Conservation (phyloP, 2,329 filamentous ascomycete species). For the Magnaporthiopsis incrustans region DNA sequence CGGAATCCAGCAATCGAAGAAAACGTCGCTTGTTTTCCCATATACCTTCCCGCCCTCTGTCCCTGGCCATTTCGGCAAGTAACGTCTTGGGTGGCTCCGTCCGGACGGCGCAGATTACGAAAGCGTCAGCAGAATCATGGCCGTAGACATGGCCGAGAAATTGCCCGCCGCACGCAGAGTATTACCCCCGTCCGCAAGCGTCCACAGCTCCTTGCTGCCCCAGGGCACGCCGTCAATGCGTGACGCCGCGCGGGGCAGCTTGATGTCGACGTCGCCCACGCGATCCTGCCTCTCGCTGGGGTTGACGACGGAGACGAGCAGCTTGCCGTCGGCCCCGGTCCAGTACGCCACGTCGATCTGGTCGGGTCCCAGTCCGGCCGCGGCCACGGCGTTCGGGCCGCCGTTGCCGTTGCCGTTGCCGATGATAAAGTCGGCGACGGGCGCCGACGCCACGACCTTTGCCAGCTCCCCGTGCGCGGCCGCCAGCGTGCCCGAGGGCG, state of each 20-base stretch:
- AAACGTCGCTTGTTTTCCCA: too few species aligned
- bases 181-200: constrained; percentile 14
- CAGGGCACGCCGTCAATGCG: constrained; percentile 16
- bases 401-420: constrained; percentile 16
- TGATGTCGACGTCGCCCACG: constrained; percentile 16
- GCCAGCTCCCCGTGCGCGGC: constrained; percentile 31
- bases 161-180: not conserved
- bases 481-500: constrained; percentile 27
- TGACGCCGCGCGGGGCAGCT: not conserved
- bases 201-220: constrained; percentile 18
- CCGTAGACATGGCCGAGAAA: not conserved
- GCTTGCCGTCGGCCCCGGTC: constrained; percentile 16
- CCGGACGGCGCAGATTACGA: not conserved
- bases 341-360: constrained; percentile 29
- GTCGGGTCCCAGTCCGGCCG: constrained; percentile 13
- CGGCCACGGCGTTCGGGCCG: constrained; percentile 12
- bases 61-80: too few species aligned
- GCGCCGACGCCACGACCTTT: constrained; percentile 24
- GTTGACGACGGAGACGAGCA: constrained; percentile 31
- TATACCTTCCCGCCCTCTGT: too few species aligned
- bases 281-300: constrained; percentile 4
- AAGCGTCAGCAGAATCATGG: not conserved
- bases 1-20: too few species aligned
- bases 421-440: constrained; percentile 32
- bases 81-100: too few species aligned